Conservation (phyloP, 257 asterid genomes). For the Solanum appendiculatum region DNA sequence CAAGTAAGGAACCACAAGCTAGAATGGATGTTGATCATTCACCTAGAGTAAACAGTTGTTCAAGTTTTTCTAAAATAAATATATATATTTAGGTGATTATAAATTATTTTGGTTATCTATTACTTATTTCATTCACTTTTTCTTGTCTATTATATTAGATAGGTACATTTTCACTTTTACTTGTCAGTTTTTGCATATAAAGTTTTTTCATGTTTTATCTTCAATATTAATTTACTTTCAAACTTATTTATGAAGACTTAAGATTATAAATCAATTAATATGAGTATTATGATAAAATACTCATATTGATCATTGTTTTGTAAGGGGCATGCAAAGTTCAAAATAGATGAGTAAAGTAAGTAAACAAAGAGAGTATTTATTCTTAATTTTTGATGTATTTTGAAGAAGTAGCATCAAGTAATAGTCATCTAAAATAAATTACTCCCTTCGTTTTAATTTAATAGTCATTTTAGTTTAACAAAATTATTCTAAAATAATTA, state of each 20-base stretch:
- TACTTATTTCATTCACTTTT: background rate
- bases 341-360: too few relatives aligned
- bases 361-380: background rate
- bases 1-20: too few relatives aligned
- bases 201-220: too few relatives aligned
- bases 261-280: background rate
- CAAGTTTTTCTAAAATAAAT: too few relatives aligned
- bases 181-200: too few relatives aligned
- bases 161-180: too few relatives aligned
- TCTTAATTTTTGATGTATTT: background rate
- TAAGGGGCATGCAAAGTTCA: background rate
- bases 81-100: background rate
- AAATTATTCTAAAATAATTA: too few relatives aligned
- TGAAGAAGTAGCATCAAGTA: background rate
- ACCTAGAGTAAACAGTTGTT: too few relatives aligned
- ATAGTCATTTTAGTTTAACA: background rate
- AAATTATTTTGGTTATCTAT: background rate
- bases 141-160: background rate
- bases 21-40: too few relatives aligned
- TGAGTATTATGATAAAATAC: too few relatives aligned
- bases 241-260: too few relatives aligned
- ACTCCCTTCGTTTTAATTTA: background rate
- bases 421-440: background rate
- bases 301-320: too few relatives aligned
- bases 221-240: background rate